Conservation (phyloP, 768 basidiomycete species). For the Boletus pseudopeckii region DNA sequence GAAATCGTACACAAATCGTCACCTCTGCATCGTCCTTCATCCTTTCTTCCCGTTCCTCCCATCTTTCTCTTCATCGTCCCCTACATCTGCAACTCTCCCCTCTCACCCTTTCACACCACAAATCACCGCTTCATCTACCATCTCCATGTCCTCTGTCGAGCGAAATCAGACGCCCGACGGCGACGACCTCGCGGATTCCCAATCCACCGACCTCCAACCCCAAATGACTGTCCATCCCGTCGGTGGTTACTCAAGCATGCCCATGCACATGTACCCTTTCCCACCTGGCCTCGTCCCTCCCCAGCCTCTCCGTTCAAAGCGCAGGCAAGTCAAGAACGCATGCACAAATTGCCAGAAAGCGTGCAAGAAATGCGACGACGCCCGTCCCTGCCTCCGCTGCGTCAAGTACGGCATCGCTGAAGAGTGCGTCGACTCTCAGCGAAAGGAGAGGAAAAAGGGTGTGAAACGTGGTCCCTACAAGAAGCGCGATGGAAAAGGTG, state of each 20-base stretch:
- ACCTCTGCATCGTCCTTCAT: slow-evolving; percentile 20
- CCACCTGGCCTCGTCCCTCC: slow-evolving; percentile 44
- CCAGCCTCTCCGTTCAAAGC: slow-evolving; percentile 65
- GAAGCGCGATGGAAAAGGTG: slow-evolving; percentile 92
- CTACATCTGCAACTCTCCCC: slow-evolving; percentile 28
- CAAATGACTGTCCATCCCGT: slow-evolving; percentile 51
- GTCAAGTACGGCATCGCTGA: slow-evolving; percentile 86
- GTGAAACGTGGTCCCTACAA: slow-evolving; percentile 88
- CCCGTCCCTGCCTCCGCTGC: slow-evolving; percentile 88
- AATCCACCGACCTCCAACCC: slow-evolving; percentile 40
- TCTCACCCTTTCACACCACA: slow-evolving; percentile 29
- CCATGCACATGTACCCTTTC: slow-evolving; percentile 72
- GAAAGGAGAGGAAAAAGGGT: slow-evolving; percentile 90
- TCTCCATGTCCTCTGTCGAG: slow-evolving; percentile 37
- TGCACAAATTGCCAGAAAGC: slow-evolving; percentile 90
- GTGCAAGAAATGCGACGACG: slow-evolving; percentile 91
- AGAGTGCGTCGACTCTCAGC: slow-evolving; percentile 84
- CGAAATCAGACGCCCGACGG: slow-evolving; percentile 39
- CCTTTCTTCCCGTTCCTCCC: slow-evolving; percentile 3
- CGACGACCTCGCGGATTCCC: slow-evolving; percentile 36
- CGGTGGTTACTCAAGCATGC: slow-evolving; percentile 47
- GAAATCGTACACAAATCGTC: slow-evolving; percentile 33
- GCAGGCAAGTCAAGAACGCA: slow-evolving; percentile 87
- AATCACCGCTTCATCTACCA: slow-evolving; percentile 22
- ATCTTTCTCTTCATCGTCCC: slow-evolving; percentile 11